Evolutionary conservation across 768 basidiomycete species (phyloP).

Genomic region (Calocybe gangraenosa): DNA sequence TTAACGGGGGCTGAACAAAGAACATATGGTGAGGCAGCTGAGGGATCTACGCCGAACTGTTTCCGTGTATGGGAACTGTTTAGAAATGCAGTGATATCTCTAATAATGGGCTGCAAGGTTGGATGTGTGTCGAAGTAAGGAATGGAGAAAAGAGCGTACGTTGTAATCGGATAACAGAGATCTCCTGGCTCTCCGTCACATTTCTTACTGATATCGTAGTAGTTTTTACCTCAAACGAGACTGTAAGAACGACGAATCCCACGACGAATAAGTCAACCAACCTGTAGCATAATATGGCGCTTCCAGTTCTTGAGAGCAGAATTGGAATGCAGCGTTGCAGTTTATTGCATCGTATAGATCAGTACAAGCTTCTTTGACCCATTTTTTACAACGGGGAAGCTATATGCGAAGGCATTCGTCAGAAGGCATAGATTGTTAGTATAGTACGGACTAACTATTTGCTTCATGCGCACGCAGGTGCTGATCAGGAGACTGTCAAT

Average conservation of each 20-base stretch:
- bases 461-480: constrained; percentile 56
- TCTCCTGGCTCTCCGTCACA: constrained; percentile 39
- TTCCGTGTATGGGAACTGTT: constrained; percentile 49
- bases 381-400: constrained; percentile 63
- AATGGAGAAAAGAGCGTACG: constrained; percentile 15
- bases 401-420: too few species aligned
- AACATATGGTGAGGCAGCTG: constrained; percentile 28
- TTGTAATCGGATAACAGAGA: constrained; percentile 57
- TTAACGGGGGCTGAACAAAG: constrained; percentile 36
- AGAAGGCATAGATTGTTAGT: too few species aligned
- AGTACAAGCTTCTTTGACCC: constrained; percentile 52
- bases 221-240: constrained; percentile 37
- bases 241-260: background rate
- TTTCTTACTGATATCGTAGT: constrained; percentile 65
- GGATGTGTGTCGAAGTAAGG: background rate
- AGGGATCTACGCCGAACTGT: constrained; percentile 59
- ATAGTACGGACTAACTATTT: constrained; percentile 36
- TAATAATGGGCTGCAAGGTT: background rate
- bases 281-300: constrained; percentile 35
- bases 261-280: constrained; percentile 18
- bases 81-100: constrained; percentile 63
- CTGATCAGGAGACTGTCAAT: constrained; percentile 22
- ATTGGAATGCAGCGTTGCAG: constrained; percentile 57
- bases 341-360: constrained; percentile 60
- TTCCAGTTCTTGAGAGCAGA: constrained; percentile 55